Percentiles rank a stretch among this genome's conserved stretches.
These are phyloP conservation scores for Jaapia argillacea DNA, from an alignment of 768 basidiomycete species.

Conservation along the genomic window DNA sequence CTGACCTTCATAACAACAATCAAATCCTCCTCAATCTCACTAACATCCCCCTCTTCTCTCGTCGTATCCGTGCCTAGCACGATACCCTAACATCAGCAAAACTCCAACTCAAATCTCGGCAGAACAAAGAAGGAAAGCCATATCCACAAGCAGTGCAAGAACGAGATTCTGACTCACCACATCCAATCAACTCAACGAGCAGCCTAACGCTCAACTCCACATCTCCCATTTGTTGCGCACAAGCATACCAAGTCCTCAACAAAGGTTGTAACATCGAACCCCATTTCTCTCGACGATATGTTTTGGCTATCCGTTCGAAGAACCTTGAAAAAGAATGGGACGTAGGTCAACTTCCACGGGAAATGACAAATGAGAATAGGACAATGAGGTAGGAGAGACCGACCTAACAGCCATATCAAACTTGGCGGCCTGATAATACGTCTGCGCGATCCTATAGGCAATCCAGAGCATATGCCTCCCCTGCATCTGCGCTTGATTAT, in stretches of 20 bases:
- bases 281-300: slow-evolving; percentile 85
- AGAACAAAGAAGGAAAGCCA: no score
- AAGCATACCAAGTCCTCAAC: slow-evolving; percentile 72
- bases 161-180: no score
- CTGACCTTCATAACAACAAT: slow-evolving; percentile 62
- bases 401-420: slow-evolving; percentile 85
- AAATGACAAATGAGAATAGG: neutral
- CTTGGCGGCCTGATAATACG: slow-evolving; percentile 72
- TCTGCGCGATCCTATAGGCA: slow-evolving; percentile 82
- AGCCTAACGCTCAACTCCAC: slow-evolving; percentile 67
- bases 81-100: no score
- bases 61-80: slow-evolving; percentile 23
- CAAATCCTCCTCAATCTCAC: slow-evolving; percentile 56
- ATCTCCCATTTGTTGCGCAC: slow-evolving; percentile 69
- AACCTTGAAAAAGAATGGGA: no score
- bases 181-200: slow-evolving; percentile 76
- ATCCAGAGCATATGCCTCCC: slow-evolving; percentile 83
- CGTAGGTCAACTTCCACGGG: neutral
- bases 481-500: slow-evolving; percentile 45
- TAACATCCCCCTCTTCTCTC: slow-evolving; percentile 34
- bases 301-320: slow-evolving; percentile 86
- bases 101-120: no score
- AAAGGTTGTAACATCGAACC: slow-evolving; percentile 61
- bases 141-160: no score
- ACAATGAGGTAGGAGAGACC: slow-evolving; percentile 10